phyloP scores from a whole-genome alignment of 257 asterid genomes.

The Coffea canephora region DNA sequence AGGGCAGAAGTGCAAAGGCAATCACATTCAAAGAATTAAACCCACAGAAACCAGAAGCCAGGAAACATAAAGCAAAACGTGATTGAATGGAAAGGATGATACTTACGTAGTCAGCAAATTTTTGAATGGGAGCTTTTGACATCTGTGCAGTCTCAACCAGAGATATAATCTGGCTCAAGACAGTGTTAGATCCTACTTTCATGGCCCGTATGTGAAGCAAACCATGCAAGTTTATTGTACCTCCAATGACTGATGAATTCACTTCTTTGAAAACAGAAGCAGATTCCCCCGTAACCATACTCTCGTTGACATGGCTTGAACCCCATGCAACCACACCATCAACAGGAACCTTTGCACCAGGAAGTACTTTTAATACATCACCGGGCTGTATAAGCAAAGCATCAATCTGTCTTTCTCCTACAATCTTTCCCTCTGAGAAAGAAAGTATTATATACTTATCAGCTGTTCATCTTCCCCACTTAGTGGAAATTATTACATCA shows the following conservation, averaged over 20 bases:
- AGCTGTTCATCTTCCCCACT: neutral
- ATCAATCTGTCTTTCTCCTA: constrained; percentile 89
- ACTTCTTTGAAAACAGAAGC: constrained; percentile 71
- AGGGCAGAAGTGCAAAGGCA: neutral
- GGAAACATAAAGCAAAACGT: neutral
- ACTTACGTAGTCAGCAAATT: constrained; percentile 94
- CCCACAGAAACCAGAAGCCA: neutral
- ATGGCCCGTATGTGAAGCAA: constrained; percentile 79
- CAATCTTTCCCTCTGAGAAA: constrained; percentile 74
- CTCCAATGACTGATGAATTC: constrained; percentile 72
- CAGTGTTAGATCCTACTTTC: constrained; percentile 92
- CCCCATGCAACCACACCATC: constrained; percentile 97
- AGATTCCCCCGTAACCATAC: constrained; percentile 99
- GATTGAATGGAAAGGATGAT: constrained; percentile 2
- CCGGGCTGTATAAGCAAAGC: constrained; percentile 91
- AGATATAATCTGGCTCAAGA: constrained; percentile 93
- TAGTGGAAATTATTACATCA: neutral
- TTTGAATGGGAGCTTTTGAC: constrained; percentile 99
- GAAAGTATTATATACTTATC: neutral
- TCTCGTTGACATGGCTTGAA: constrained; percentile 89
- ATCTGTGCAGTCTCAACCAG: constrained; percentile 99
- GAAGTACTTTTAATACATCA: constrained; percentile 81
- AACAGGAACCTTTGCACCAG: constrained; percentile 90
- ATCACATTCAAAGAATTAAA: neutral
- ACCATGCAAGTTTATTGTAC: constrained; percentile 94